These are phyloP conservation scores for Stephanocyclus meneghinianus DNA, from an alignment of 352 stramenopile species.

Conservation along the genomic window DNA sequence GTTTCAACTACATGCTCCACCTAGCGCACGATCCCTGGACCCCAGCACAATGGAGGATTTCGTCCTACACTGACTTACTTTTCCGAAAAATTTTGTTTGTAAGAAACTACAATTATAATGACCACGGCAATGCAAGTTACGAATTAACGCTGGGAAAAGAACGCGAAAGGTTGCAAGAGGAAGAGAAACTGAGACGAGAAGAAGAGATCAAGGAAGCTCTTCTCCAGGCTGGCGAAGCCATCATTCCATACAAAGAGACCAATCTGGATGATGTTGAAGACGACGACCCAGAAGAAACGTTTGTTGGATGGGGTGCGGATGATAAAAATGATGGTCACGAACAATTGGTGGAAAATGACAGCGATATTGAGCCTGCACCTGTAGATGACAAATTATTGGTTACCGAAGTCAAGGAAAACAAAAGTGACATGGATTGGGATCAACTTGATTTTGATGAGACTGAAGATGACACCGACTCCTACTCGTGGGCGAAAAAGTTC, in stretches of 20 bases:
- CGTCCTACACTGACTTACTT: conserved; percentile 64
- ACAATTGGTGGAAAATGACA: background rate
- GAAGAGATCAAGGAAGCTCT: conserved; percentile 66
- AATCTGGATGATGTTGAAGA: conserved; percentile 43
- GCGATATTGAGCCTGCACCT: conserved; percentile 11
- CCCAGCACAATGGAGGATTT: conserved; percentile 67
- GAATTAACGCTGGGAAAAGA: conserved; percentile 75
- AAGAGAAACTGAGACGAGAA: conserved; percentile 56
- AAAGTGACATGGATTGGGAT: conserved; percentile 55
- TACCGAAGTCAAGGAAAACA: conserved; percentile 24
- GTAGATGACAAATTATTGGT: conserved; percentile 12
- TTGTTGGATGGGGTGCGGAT: conserved; percentile 53
- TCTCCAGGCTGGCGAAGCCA: conserved; percentile 61
- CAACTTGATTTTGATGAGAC: conserved; percentile 53
- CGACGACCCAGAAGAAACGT: conserved; percentile 53
- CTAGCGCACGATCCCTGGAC: conserved; percentile 58
- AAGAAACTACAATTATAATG: conserved; percentile 70
- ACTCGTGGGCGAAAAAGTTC: conserved; percentile 77
- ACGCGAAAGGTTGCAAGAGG: conserved; percentile 51
- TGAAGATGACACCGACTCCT: conserved; percentile 53
- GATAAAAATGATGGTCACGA: background rate
- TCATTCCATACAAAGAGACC: conserved; percentile 58
- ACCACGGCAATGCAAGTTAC: conserved; percentile 77
- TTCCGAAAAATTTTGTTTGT: conserved; percentile 71
- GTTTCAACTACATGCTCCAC: conserved; percentile 55